Conservation (phyloP, 2,329 filamentous ascomycete species). For the Diaporthe sp. region DNA sequence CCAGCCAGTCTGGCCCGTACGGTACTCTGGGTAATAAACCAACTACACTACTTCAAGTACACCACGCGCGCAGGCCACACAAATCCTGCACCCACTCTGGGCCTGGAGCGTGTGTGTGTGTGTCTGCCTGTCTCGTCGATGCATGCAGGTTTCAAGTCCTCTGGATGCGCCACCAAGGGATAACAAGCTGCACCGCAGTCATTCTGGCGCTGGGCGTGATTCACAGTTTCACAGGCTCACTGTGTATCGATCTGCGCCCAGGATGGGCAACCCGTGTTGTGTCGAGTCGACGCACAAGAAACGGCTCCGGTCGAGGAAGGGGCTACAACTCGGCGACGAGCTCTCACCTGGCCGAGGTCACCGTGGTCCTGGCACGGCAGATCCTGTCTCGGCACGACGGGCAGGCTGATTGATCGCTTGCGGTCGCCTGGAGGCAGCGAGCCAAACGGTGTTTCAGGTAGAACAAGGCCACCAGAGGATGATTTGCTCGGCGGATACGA, state of each 20-base stretch:
- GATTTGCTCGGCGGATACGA: slow-evolving; percentile 22
- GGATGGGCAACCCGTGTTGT: slow-evolving; percentile 32
- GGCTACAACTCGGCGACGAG: slow-evolving; percentile 2
- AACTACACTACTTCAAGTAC: not conserved
- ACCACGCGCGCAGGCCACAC: not conserved
- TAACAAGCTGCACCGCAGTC: not conserved
- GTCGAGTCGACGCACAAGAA: slow-evolving; percentile 27
- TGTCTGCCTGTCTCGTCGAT: slow-evolving; percentile 13
- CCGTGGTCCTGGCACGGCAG: slow-evolving; percentile 33
- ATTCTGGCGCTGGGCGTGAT: slow-evolving; percentile 31
- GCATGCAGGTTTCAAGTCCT: slow-evolving; percentile 31
- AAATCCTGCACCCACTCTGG: not conserved
- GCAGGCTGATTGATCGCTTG: slow-evolving; percentile 29
- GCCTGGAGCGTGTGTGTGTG: not conserved
- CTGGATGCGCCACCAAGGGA: not conserved
- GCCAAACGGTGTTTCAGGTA: slow-evolving; percentile 42
- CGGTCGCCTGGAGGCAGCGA: slow-evolving; percentile 28
- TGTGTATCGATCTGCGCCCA: slow-evolving; percentile 19
- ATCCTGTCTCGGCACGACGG: slow-evolving; percentile 40
- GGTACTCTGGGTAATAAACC: not conserved
- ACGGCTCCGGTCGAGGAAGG: slow-evolving; percentile 31
- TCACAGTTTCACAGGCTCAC: slow-evolving; percentile 29
- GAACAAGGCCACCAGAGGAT: slow-evolving; percentile 31
- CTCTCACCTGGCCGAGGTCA: slow-evolving; percentile 2
- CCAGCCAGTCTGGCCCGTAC: too few relatives aligned